Base-by-base conservation (phyloP, 2,329 filamentous ascomycete genomes). In the Microcyclosporella mali region DNA sequence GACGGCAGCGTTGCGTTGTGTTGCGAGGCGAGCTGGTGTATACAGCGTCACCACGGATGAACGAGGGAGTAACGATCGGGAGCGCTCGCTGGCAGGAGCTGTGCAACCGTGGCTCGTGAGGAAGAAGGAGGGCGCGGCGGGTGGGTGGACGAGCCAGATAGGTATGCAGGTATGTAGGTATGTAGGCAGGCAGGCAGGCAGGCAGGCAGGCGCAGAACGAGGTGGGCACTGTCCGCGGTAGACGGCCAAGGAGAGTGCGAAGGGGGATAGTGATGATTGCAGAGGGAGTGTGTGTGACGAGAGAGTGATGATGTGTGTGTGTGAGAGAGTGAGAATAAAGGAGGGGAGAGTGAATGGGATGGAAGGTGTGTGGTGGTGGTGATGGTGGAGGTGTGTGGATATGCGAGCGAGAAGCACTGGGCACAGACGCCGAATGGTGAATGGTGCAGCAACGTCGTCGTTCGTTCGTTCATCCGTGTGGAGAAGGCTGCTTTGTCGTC, bases 61-160 rank as follows among this genome's bases (percentile, higher is more conserved):
- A 16, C 17, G 18, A 17, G 17, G 30, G 16, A 35, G 40, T 49
- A 49, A 49, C 19, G 47, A 49, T 49, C 47, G 30, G 30, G 12
- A 12, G 12, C 30, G 30, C 12, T 32, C n/a, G n/a, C n/a, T n/a
- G n/a, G 30, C 30, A 32, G 30, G 30, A 32, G 21, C 21, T 25
- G 21, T 25, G 21, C 21, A 9, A 6, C 21, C 21, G 21, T 9
- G 4, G 4, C 21, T 25, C 21, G 21, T 25, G 6, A 9, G 21
- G 9, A 25, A 9, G 21, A 25, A 9, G 21, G n/a, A n/a, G n/a
- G n/a, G n/a, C n/a, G n/a, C n/a, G n/a, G n/a, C n/a, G n/a, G n/a
- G n/a, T n/a, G n/a, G n/a, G n/a, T n/a, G n/a, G n/a, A n/a, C n/a
- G n/a, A n/a, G n/a, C n/a, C n/a, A n/a, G n/a, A n/a, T n/a, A n/a